A percentile compares a stretch with the other conserved stretches of the same genome.
These are phyloP conservation scores for Pestalotiopsis sp. DNA, from an alignment of 2,329 filamentous ascomycete genomes.

Conservation along the genomic window DNA sequence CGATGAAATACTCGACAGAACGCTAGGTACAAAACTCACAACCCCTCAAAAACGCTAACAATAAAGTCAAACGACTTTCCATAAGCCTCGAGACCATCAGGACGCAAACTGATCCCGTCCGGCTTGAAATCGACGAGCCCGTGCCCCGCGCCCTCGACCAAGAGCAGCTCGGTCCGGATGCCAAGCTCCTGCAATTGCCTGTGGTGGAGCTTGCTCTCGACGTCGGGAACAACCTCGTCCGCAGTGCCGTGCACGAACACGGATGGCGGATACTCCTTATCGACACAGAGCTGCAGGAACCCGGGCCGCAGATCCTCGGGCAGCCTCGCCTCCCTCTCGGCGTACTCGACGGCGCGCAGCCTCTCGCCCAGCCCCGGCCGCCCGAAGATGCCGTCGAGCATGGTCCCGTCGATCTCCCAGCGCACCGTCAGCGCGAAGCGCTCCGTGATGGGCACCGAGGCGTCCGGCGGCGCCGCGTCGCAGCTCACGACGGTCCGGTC, in stretches of 20 bases:
- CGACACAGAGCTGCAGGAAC: slow-evolving; percentile 1
- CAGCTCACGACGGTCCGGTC: slow-evolving; percentile 5
- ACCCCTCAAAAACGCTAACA: not conserved
- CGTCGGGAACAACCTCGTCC: not conserved
- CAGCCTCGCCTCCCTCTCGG: not conserved
- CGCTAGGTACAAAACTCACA: not conserved
- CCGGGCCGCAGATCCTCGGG: not conserved
- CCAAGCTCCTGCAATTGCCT: not conserved
- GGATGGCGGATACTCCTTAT: slow-evolving; percentile 10
- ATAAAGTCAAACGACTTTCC: slow-evolving; percentile 6
- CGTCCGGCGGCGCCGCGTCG: not conserved
- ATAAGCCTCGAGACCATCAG: slow-evolving; percentile 1
- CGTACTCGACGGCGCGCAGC: not conserved
- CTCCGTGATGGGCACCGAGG: not conserved
- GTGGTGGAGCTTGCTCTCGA: not conserved
- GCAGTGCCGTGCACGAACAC: slow-evolving; percentile 10
- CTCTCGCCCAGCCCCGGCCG: not conserved
- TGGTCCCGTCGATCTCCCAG: slow-evolving; percentile 11
- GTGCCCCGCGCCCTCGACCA: slow-evolving; percentile 2
- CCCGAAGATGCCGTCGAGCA: slow-evolving; percentile 5
- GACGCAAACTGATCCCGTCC: not conserved
- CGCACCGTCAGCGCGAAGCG: slow-evolving; percentile 9
- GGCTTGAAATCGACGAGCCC: not conserved
- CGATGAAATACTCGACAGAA: not conserved
- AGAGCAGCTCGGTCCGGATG: not conserved